Conservation (phyloP, 371 early-diverging fungal species). For the Amoeboaphelidium occidentale region DNA sequence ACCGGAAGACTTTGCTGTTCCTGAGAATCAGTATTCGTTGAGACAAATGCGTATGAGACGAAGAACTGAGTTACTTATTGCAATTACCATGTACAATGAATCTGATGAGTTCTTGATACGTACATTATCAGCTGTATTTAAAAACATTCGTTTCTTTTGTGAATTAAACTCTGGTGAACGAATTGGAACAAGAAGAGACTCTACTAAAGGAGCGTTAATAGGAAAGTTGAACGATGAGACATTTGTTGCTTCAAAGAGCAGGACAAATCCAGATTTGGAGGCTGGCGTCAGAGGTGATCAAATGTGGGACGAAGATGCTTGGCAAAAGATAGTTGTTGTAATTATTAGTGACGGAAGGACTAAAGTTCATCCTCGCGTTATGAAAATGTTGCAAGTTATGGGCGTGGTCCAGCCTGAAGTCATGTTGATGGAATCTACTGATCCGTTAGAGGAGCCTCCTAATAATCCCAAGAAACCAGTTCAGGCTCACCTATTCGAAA, state of each 20-base stretch:
- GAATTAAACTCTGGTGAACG: not conserved
- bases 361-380: not conserved
- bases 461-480: not conserved
- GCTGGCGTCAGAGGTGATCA: not conserved
- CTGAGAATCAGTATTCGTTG: not conserved
- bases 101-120: not conserved
- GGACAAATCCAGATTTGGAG: no score
- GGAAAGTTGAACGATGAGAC: not conserved
- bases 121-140: not conserved
- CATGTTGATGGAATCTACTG: not conserved
- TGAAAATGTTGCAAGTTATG: not conserved
- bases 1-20: not conserved
- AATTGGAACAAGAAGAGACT: not conserved
- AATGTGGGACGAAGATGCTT: not conserved
- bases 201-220: not conserved
- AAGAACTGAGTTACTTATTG: not conserved
- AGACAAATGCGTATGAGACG: not conserved
- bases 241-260: not conserved
- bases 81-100: not conserved
- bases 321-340: not conserved
- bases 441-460: not conserved
- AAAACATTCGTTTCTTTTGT: not conserved
- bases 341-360: not conserved
- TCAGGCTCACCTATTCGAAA: not conserved
- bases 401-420: not conserved